Evolutionary conservation across 169 alveolate genomes (phyloP).

Genomic region (Plasmodium gallinaceum): DNA sequence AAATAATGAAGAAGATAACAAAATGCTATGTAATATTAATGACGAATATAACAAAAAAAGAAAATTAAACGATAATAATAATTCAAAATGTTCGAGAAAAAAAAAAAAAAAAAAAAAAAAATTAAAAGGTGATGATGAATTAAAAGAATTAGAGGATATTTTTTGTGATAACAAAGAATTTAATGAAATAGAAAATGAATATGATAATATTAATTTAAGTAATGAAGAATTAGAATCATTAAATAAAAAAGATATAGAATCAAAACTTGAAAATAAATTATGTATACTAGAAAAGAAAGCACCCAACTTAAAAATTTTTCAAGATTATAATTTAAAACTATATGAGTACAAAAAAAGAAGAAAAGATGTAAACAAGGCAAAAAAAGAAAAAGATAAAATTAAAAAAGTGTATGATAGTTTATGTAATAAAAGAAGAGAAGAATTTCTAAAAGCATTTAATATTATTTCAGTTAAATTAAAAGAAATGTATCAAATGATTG

Average conservation of each 20-base stretch:
- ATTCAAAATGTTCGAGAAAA: background rate
- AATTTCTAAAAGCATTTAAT: constrained; percentile 88
- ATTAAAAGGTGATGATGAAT: constrained; percentile 26
- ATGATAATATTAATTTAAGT: constrained; percentile 73
- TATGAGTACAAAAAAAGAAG: constrained; percentile 79
- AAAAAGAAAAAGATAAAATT: constrained; percentile 79
- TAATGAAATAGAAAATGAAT: constrained; percentile 49
- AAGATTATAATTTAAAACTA: constrained; percentile 79
- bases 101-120: constrained; percentile 11
- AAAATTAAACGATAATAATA: constrained; percentile 5
- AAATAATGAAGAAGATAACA: background rate
- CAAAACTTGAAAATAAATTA: constrained; percentile 80
- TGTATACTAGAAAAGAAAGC: constrained; percentile 73
- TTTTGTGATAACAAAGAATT: constrained; percentile 49
- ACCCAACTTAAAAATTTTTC: constrained; percentile 78
- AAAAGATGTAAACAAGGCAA: constrained; percentile 78
- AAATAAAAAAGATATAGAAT: constrained; percentile 79
- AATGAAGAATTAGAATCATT: constrained; percentile 77
- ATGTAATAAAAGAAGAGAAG: constrained; percentile 83
- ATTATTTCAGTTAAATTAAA: constrained; percentile 89
- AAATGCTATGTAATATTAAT: background rate
- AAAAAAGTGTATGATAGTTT: constrained; percentile 77
- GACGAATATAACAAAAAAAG: constrained; percentile 6
- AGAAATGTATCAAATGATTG: constrained; percentile 92
- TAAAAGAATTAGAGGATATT: constrained; percentile 55